Evolutionary conservation across 345 rosid species (phyloP), one percentile per base, ranked within the genome.

Genomic region (Citrus mangshanensis): DNA sequence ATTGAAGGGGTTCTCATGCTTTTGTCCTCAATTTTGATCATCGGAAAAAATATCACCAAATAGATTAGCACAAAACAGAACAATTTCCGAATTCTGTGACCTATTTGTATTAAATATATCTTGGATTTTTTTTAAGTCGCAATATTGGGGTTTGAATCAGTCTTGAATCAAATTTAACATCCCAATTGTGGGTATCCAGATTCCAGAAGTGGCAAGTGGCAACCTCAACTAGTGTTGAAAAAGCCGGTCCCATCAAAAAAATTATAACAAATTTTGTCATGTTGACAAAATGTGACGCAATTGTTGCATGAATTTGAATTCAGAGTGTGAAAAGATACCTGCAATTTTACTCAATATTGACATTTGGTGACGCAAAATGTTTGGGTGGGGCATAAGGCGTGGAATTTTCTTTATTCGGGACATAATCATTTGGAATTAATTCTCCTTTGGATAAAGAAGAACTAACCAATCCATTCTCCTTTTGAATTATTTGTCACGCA

Each of bases 391-490:
- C 63, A 21, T 2, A 9, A 32, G 30, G 32, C 51, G 22, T 72
- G 21, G 49, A 56, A 56, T 72, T 56, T 72, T 56, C 75, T 72
- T 55, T 22, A 22, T 10, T 34, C n/a, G 12, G 61, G 46, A 42
- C 78, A 46, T 30, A 63, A 75, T 13, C 37, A 63, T 75, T 64
- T 75, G 70, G 78, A 63, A 75, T 75, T 34, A 34, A 25, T 56
- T 72, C 75, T 5, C 14, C 13, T 56, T 56, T 72, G 5, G 54
- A 35, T 71, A 54, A 34, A 21, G 37, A 4, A 40, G 12, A 35
- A 40, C n/a, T 21, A 42, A 22, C 22, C 46, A 4, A 21, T 66
- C 40, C 70, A 19, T 66, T 66, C 70, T 66, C 49, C 27, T 35
- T 37, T 66, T 66, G 49, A 37, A 35, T 35, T 21, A 34, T 35